Evolutionary conservation across 2,329 filamentous ascomycete genomes (phyloP), one percentile per base, ranked within the genome.

Genomic region (Phialocephala sp.): DNA sequence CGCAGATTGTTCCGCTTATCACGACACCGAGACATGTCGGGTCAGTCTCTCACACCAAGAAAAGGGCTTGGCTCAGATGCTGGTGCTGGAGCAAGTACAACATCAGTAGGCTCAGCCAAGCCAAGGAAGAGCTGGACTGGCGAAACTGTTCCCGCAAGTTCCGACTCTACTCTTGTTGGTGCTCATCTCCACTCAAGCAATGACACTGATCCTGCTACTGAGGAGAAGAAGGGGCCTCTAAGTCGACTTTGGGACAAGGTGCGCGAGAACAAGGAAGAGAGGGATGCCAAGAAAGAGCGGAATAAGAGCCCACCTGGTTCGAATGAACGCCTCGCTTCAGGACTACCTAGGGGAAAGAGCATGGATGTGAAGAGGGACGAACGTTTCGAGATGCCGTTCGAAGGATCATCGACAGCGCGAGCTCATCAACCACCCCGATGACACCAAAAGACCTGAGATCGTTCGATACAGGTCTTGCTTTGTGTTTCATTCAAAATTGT

Each of bases 1-100:
- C 87, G 85, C 65, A 87, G 90, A 35, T 87, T 86, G 81, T 92
- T 93, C 81, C 83, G 93, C 60, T 90, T 92, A 20, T 89, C 89
- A 22, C 84, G 84, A 62, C 88, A 85, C 67, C 86, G 89, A 39
- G 88, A 89, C 39, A 77, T 83, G 54, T 78, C 83, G 12, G 73
- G 80, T 64, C 71, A 80, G 71, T 66, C 78, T 64, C 63, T 85
- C 69, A 76, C 81, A 66, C 79, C 84, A 62, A 75, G 80, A 8
- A 77, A 80, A 47, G 80, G 79, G 1, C 72, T 89, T n/a, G 89
- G 88, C 14, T 82, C 85, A 12, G 91, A 90, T 68, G 81, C 83
- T 9, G 84, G 85, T 63, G 89, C 89, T 1, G 87, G 89, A 70
- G 81, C 84, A 66, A 93, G 90, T 75, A 87, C 84, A 24, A 89